Base-by-base conservation (phyloP, 192 early-diverging fungal genomes). In the Umbelopsis vinacea region DNA sequence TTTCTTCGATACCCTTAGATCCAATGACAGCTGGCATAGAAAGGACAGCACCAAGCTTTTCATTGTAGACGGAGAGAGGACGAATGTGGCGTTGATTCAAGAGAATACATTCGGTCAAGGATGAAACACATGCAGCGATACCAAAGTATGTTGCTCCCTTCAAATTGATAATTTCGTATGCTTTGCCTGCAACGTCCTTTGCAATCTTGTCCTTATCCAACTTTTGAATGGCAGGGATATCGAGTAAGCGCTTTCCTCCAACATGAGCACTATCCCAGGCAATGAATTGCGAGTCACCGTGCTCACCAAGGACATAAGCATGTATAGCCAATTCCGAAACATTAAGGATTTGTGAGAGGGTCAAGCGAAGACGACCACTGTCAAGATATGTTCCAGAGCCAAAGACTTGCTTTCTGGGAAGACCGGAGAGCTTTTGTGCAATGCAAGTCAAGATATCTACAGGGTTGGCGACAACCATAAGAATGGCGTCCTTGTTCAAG, bases 81-180 rank as follows among this genome's bases (percentile, higher is more conserved):
- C 88, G 85, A 12, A 96, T 86, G 50, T 86, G 84, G 66, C 83
- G 81, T 35, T 89, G 86, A 78, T 96, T 89, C 71, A 90, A 78
- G 12, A 92, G 77, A 66, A 96, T 87, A 11, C 83, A 81, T 66
- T 92, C 83, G 50, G 87, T 86, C 37, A 96, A 74, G 7, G 82
- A 82, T 1, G 92, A 88, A 2, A 89, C 89, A 37, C 92, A 93
- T 22, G 92, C 93, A 29, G 89, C 93, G 74, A 96, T 94, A 43
- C 94, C 93, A 75, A 87, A 95, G 81, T 91, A 91, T 0, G 94
- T 94, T 5, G 93, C 89, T 19, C 94, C 94, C 80, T 96, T 96
- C 67, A 92, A 83, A 15, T 91, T 88, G 57, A 96, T 96, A 71
- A 96, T 96, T 52, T 85, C 85, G 68, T 93, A 92, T 0, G 94